Evolutionary conservation across 768 basidiomycete genomes (phyloP).

Genomic region (Suillus fuscotomentosus): DNA sequence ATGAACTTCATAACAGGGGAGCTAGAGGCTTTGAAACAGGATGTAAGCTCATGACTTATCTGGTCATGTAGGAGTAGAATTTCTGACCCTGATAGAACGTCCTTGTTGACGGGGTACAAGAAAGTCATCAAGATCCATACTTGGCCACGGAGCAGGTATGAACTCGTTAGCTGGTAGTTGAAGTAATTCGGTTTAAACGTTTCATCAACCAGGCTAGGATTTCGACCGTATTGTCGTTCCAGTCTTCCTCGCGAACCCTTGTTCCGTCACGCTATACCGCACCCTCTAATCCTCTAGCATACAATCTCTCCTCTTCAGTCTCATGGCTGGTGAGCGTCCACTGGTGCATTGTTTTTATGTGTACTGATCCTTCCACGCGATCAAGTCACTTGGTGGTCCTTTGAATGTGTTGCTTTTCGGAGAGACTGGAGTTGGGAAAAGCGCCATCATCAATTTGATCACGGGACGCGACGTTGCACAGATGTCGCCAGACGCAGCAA

Average conservation of each 20-base stretch:
- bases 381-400: background rate
- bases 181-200: background rate
- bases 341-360: background rate
- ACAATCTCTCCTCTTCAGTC: background rate
- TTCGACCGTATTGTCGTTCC: background rate
- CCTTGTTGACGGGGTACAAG: background rate
- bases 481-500: background rate
- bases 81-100: background rate
- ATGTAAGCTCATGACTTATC: background rate
- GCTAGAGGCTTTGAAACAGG: background rate
- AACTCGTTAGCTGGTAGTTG: background rate
- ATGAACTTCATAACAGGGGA: background rate
- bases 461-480: background rate
- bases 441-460: background rate
- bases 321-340: background rate
- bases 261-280: background rate
- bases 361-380: background rate
- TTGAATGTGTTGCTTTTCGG: slow-evolving; percentile 2
- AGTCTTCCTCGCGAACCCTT: background rate
- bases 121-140: background rate
- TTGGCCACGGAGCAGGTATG: background rate
- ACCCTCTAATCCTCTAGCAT: background rate
- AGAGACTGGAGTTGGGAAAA: background rate
- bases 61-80: background rate
- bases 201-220: background rate